Conservation (phyloP, 257 asterid genomes). For the Jasminum sambac region DNA sequence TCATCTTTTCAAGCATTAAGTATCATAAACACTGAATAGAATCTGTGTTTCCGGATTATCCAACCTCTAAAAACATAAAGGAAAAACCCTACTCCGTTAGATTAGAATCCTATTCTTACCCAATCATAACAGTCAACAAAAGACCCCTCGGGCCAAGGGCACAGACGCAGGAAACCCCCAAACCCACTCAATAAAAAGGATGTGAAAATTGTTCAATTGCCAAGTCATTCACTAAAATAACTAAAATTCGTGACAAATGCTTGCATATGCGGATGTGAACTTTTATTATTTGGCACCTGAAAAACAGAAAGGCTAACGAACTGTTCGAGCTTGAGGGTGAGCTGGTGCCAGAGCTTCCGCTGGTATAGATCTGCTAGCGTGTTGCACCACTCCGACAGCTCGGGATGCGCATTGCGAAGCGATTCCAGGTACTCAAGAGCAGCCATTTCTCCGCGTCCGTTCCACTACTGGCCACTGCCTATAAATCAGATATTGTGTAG, state of each 20-base stretch:
- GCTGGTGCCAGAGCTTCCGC: conserved; percentile 99
- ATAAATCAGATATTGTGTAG: background rate
- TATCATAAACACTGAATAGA: background rate
- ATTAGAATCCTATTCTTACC: conserved; percentile 30
- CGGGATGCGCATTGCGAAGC: conserved; percentile 76
- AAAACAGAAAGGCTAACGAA: conserved; percentile 83
- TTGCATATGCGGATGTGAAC: background rate
- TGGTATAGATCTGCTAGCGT: conserved; percentile 95
- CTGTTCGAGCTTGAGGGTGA: conserved; percentile 90
- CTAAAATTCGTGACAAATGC: too few species aligned
- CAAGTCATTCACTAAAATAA: background rate
- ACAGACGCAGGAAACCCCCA: conserved; percentile 4
- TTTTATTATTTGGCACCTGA: conserved; percentile 51
- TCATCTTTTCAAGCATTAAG: background rate
- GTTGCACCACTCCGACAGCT: conserved; percentile 84
- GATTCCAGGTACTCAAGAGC: conserved; percentile 77
- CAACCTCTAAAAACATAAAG: background rate
- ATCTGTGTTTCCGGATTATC: background rate
- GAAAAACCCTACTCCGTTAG: conserved; percentile 9
- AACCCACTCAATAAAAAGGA: conserved; percentile 13
- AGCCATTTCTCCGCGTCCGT: conserved; percentile 44
- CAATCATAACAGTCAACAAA: conserved; percentile 10
- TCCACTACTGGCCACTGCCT: background rate
- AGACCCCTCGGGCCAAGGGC: background rate
- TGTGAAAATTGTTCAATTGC: background rate